phyloP scores from a whole-genome alignment of 2,329 filamentous ascomycete species.

The Ophiostoma ips region DNA sequence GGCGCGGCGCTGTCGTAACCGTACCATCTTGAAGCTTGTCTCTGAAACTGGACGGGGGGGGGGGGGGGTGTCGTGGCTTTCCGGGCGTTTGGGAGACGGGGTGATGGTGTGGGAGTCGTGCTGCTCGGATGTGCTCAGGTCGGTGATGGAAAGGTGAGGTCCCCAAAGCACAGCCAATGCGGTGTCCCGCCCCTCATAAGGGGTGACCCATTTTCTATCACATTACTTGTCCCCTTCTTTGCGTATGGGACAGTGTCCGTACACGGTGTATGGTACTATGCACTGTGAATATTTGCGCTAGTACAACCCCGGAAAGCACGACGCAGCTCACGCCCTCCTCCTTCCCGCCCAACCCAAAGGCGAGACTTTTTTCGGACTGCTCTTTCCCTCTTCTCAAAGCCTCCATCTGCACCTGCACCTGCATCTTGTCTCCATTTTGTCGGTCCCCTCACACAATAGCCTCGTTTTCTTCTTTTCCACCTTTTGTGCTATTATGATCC shows the following conservation, averaged over 20 bases:
- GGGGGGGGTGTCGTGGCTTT: not conserved
- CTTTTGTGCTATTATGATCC: not conserved
- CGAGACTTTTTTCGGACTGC: not conserved
- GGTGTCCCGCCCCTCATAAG: constrained; percentile 9
- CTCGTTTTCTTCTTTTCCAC: not conserved
- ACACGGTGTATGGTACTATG: not conserved
- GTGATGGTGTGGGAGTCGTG: not conserved
- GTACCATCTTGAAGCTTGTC: constrained; percentile 8
- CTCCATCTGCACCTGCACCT: not conserved
- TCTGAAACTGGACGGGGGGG: not conserved
- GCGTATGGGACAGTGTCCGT: constrained; percentile 12
- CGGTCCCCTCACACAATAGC: not conserved
- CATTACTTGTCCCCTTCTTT: constrained; percentile 14
- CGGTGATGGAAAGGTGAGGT: constrained; percentile 6
- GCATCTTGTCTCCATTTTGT: not conserved
- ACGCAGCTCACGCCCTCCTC: not conserved
- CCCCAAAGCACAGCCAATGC: constrained; percentile 9
- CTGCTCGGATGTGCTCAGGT: not conserved
- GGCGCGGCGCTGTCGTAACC: not conserved
- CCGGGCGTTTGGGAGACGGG: not conserved
- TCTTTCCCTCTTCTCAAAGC: not conserved
- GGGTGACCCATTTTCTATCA: constrained; percentile 12
- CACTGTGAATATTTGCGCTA: constrained; percentile 1
- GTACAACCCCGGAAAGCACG: not conserved
- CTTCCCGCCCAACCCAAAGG: not conserved